A percentile compares a stretch with the other conserved stretches of the same genome.
These are phyloP conservation scores for Neostapfia colusana DNA, from an alignment of 176 grass and related monocot genomes.

Conservation along the genomic window DNA sequence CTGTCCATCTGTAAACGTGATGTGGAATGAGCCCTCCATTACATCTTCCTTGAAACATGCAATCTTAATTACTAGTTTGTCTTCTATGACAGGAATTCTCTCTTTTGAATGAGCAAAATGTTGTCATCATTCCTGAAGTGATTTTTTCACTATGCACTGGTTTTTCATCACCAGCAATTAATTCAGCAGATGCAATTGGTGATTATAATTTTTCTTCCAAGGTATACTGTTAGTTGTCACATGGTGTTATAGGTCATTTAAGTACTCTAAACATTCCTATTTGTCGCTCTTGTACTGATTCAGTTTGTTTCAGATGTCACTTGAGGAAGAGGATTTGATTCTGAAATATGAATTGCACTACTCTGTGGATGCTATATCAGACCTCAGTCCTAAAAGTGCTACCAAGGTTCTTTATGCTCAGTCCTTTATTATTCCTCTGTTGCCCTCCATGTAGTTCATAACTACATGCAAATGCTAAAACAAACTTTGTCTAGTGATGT, in stretches of 20 bases:
- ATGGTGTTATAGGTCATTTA: background rate
- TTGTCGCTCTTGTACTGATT: conserved; percentile 23
- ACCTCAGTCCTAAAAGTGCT: conserved; percentile 53
- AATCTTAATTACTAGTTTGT: conserved; percentile 26
- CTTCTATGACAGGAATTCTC: conserved; percentile 61
- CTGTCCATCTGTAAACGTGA: conserved; percentile 1
- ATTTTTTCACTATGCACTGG: conserved; percentile 81
- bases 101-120: conserved; percentile 75
- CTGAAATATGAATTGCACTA: conserved; percentile 53
- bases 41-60: conserved; percentile 16
- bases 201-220: conserved; percentile 41
- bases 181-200: conserved; percentile 51
- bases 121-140: conserved; percentile 70
- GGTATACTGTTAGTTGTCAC: conserved; percentile 38
- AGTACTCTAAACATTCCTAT: conserved; percentile 18
- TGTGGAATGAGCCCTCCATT: conserved; percentile 22
- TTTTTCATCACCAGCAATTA: conserved; percentile 54
- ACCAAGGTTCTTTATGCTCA: conserved; percentile 48
- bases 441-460: background rate
- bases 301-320: conserved; percentile 43
- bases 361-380: conserved; percentile 75
- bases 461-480: background rate
- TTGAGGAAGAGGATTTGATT: conserved; percentile 44
- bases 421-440: conserved; percentile 18
- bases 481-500: background rate